Evolutionary conservation across 2,329 filamentous ascomycete genomes (phyloP).

Genomic region (Hypoxylon sp.): DNA sequence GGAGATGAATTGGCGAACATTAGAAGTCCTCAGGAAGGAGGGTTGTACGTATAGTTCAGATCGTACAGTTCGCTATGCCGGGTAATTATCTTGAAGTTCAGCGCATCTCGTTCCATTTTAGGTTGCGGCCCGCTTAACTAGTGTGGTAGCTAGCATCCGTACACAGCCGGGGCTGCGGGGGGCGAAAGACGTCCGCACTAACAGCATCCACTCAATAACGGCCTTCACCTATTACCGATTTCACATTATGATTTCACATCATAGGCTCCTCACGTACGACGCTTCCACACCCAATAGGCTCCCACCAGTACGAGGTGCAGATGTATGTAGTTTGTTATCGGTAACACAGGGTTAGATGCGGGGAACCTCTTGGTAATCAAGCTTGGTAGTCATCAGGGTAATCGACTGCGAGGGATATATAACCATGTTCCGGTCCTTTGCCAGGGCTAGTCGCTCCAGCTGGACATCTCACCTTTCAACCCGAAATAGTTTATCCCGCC

Average conservation of each 20-base stretch:
- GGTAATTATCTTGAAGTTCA: background rate
- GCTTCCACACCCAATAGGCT: background rate
- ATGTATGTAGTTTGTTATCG: slow-evolving; percentile 11
- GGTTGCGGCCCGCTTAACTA: background rate
- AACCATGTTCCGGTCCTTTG: slow-evolving; percentile 36
- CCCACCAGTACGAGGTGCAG: background rate
- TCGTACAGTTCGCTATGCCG: background rate
- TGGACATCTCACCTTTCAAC: slow-evolving; percentile 16
- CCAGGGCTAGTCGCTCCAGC: slow-evolving; percentile 19
- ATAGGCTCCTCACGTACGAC: slow-evolving; percentile 11
- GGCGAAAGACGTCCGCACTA: background rate
- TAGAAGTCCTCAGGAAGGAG: slow-evolving; percentile 9
- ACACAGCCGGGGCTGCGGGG: too few species aligned
- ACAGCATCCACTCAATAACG: slow-evolving; percentile 1
- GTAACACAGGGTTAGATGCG: slow-evolving; percentile 29
- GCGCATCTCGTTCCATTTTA: slow-evolving; percentile 6
- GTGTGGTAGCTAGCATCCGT: slow-evolving; percentile 1
- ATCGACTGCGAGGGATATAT: slow-evolving; percentile 18
- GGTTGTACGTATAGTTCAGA: slow-evolving; percentile 18
- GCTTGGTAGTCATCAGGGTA: slow-evolving; percentile 7
- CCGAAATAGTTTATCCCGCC: slow-evolving; percentile 25
- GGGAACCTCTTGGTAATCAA: slow-evolving; percentile 29
- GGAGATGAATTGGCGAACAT: slow-evolving; percentile 7
- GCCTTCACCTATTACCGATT: slow-evolving; percentile 18
- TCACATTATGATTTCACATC: slow-evolving; percentile 20